These are phyloP conservation scores for Blastobotrys serpentis DNA, from an alignment of 1,139 yeast species.

Conservation along the genomic window DNA sequence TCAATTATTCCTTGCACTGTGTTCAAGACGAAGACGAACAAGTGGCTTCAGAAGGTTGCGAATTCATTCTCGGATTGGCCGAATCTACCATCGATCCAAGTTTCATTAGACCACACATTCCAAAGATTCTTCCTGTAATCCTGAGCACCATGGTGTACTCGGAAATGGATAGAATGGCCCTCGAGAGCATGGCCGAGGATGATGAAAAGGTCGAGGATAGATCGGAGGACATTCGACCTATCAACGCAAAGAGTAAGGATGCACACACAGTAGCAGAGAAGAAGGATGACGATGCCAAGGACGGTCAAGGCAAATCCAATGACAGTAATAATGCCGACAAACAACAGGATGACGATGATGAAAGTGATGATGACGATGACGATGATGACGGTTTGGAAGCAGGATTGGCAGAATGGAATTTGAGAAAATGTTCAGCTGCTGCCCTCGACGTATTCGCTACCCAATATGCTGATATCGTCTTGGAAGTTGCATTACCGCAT, in stretches of 20 bases:
- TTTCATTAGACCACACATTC: conserved; percentile 49
- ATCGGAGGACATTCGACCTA: conserved; percentile 85
- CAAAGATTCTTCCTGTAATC: conserved; percentile 67
- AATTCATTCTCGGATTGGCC: conserved; percentile 76
- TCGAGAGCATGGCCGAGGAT: conserved; percentile 60
- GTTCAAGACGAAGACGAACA: conserved; percentile 66
- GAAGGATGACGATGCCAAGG: conserved; percentile 17
- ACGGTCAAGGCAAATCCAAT: conserved; percentile 22
- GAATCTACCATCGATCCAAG: conserved; percentile 50
- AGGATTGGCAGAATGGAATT: conserved; percentile 76
- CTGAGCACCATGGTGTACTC: conserved; percentile 84
- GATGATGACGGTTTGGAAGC: conserved; percentile 65
- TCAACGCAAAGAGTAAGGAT: conserved; percentile 64
- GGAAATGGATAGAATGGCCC: conserved; percentile 70
- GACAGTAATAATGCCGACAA: not conserved
- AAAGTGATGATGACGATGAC: conserved; percentile 54
- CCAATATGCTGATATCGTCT: conserved; percentile 63
- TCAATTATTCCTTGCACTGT: conserved; percentile 79
- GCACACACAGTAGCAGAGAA: conserved; percentile 46
- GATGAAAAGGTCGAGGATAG: conserved; percentile 77
- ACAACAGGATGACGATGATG: conserved; percentile 43
- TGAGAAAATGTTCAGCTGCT: conserved; percentile 93
- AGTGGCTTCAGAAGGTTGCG: conserved; percentile 90
- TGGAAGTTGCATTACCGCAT: conserved; percentile 68
- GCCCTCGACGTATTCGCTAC: conserved; percentile 80